Evolutionary conservation across 2,329 filamentous ascomycete species (phyloP).

Genomic region (Thyridium curvatum): DNA sequence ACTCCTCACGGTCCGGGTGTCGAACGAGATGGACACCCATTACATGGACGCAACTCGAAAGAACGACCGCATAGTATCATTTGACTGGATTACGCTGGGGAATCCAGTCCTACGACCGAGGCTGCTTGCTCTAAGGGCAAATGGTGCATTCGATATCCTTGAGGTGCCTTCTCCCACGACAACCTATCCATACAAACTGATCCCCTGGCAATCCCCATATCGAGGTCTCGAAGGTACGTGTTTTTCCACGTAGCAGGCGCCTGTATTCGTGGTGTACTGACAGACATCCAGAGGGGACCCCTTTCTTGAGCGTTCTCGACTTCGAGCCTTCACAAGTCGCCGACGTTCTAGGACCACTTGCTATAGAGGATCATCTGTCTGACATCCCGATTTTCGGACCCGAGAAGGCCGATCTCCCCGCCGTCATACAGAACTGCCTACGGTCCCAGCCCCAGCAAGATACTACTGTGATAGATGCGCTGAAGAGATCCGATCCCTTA

Average conservation of each 20-base stretch:
- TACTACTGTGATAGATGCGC: slow-evolving; percentile 24
- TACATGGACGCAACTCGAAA: slow-evolving; percentile 45
- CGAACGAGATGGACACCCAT: slow-evolving; percentile 55
- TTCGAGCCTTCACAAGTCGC: slow-evolving; percentile 49
- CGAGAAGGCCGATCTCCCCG: slow-evolving; percentile 34
- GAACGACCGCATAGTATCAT: slow-evolving; percentile 58
- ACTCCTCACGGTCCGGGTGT: slow-evolving; percentile 51
- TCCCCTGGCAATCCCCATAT: slow-evolving; percentile 55
- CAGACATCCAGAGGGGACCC: slow-evolving; percentile 29
- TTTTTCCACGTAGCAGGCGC: not conserved
- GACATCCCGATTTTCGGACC: slow-evolving; percentile 52
- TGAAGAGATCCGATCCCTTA: too few species aligned
- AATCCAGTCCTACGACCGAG: slow-evolving; percentile 50
- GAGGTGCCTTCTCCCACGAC: slow-evolving; percentile 54
- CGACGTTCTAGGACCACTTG: slow-evolving; percentile 46
- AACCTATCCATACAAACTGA: slow-evolving; percentile 52
- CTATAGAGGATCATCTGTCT: slow-evolving; percentile 46
- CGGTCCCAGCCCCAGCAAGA: slow-evolving; percentile 24
- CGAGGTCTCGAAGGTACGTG: slow-evolving; percentile 46
- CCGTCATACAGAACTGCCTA: slow-evolving; percentile 32
- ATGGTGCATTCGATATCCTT: slow-evolving; percentile 54
- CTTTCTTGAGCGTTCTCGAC: slow-evolving; percentile 50
- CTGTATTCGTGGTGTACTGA: slow-evolving; percentile 15
- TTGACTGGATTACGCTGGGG: slow-evolving; percentile 59
- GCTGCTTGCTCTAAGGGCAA: slow-evolving; percentile 53